Percentiles rank a stretch among this genome's conserved stretches.
Conservation (phyloP, 176 grass and related monocot species). For the Hsuehochloa calcarea region DNA sequence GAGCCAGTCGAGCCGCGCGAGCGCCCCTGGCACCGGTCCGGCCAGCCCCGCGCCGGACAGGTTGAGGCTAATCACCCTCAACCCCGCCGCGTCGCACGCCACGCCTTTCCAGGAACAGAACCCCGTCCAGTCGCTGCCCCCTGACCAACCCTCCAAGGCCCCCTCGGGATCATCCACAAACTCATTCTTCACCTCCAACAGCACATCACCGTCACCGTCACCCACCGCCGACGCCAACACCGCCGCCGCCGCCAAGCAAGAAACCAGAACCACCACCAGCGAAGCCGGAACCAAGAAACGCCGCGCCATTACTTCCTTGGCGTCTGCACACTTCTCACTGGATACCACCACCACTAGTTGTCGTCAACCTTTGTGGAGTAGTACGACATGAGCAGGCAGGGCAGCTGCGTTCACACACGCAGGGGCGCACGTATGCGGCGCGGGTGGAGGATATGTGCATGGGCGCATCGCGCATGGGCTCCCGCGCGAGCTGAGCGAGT, state of each 20-base stretch:
- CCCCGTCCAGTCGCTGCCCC: conserved; percentile 16
- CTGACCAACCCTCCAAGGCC: conserved; percentile 48
- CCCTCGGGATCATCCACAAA: conserved; percentile 52
- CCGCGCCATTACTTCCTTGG: background rate
- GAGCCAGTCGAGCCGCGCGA: conserved; percentile 52
- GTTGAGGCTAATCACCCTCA: conserved; percentile 60
- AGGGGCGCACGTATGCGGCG: background rate
- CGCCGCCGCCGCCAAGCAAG: background rate
- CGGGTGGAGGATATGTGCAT: conserved; percentile 28
- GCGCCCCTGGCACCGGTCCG: conserved; percentile 44
- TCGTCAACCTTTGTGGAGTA: too few relatives aligned
- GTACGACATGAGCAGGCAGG: background rate
- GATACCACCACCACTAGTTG: background rate
- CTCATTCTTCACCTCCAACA: conserved; percentile 65
- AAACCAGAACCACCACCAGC: conserved; percentile 13
- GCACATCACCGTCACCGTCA: conserved; percentile 45
- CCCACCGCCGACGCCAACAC: background rate
- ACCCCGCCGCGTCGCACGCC: conserved; percentile 49
- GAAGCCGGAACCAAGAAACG: background rate
- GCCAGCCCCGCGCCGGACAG: conserved; percentile 62
- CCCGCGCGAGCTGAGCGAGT: conserved; percentile 25
- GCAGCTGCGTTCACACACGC: background rate
- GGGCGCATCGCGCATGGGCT: conserved; percentile 52
- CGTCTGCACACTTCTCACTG: too few relatives aligned
- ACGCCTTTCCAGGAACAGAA: conserved; percentile 83